Conservation (phyloP, 176 grass and related monocot genomes). For the Rhipidocladum racemiflorum region DNA sequence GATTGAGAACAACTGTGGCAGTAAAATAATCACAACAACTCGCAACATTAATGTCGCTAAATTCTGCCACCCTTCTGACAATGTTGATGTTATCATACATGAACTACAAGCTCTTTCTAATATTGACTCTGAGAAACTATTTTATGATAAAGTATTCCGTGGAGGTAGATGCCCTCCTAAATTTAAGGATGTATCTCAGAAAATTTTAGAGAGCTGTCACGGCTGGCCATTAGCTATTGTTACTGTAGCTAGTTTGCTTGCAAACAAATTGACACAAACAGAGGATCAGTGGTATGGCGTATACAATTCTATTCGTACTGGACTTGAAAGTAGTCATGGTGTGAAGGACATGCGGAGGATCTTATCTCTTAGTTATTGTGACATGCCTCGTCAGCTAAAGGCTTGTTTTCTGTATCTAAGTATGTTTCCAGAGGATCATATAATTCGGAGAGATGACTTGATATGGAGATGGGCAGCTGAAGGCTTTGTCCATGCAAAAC, state of each 20-base stretch:
- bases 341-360: not conserved
- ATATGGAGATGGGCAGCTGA: slow-evolving; percentile 17
- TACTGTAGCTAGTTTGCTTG: not conserved
- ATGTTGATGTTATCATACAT: not conserved
- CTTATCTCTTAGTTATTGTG: slow-evolving; percentile 14
- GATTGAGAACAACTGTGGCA: not conserved
- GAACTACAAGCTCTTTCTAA: not conserved
- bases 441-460: not conserved
- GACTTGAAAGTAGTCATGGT: not conserved
- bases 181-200: not conserved
- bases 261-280: not conserved
- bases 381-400: not conserved
- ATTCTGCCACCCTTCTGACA: not conserved
- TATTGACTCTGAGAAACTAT: not conserved
- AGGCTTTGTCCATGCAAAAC: not conserved
- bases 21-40: slow-evolving; percentile 25
- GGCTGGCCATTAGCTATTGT: not conserved
- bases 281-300: not conserved
- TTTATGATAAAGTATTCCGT: not conserved
- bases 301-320: not conserved
- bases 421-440: not conserved
- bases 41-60: not conserved
- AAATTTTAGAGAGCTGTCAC: not conserved
- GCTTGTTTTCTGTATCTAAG: not conserved
- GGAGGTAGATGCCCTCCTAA: not conserved